Percentiles rank a stretch among this genome's conserved stretches.
These are phyloP conservation scores for Centella asiatica DNA, from an alignment of 129 eudicot species.

Conservation along the genomic window DNA sequence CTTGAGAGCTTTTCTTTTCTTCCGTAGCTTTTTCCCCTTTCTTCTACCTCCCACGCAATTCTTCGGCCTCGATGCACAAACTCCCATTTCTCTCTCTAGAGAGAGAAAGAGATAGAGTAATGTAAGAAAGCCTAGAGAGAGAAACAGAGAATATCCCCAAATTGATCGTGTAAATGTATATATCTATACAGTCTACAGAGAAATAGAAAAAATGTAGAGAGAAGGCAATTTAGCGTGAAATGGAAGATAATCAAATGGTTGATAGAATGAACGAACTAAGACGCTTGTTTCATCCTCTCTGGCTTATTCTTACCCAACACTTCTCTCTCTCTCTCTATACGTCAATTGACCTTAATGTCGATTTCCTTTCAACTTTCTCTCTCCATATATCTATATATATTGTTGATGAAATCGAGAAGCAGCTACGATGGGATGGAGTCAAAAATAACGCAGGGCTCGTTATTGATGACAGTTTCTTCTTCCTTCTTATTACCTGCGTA, in stretches of 20 bases:
- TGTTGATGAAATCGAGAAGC: background rate
- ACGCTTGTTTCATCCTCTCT: too few relatives aligned
- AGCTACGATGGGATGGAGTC: background rate
- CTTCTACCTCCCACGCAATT: slow-evolving; percentile 50
- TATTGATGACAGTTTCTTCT: background rate
- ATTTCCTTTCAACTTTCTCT: too few relatives aligned
- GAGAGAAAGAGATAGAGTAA: too few relatives aligned
- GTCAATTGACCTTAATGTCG: too few relatives aligned
- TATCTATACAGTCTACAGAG: background rate
- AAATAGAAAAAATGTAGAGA: slow-evolving; percentile 6
- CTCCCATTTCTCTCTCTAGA: slow-evolving; percentile 48
- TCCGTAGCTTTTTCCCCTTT: slow-evolving; percentile 24
- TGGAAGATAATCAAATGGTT: slow-evolving; percentile 1
- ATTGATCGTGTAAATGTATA: background rate
- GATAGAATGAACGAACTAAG: background rate
- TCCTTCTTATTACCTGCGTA: background rate
- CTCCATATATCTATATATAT: background rate
- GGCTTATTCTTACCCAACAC: too few relatives aligned
- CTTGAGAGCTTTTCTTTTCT: slow-evolving; percentile 28
- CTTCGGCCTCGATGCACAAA: slow-evolving; percentile 69
- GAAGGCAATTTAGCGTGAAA: slow-evolving; percentile 20
- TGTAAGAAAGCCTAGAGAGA: background rate
- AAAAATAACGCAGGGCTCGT: background rate
- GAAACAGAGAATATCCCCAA: background rate
- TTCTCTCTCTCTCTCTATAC: too few relatives aligned